A percentile compares a stretch with the other conserved stretches of the same genome.
phyloP scores from a whole-genome alignment of 495 filamentous ascomycete genomes.

The Neurospora hispaniola region DNA sequence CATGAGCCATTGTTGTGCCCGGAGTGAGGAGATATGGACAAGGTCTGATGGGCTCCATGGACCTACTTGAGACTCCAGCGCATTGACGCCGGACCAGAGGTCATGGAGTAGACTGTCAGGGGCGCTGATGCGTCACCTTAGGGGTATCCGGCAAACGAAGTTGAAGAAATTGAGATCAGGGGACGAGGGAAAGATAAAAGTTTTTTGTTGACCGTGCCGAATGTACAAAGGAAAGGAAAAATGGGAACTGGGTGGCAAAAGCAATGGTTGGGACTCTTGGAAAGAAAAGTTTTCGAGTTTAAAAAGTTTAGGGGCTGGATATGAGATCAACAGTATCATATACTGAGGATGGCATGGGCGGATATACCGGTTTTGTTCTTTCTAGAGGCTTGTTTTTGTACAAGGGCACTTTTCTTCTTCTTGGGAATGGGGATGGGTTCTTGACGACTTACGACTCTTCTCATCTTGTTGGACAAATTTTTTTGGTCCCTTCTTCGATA shows the following conservation, averaged over 20 bases:
- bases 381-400: neutral
- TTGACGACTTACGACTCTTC: neutral
- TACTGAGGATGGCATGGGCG: neutral
- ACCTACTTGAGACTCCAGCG: neutral
- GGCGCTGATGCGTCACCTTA: neutral
- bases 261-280: neutral
- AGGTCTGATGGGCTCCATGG: neutral
- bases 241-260: neutral
- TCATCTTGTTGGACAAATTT: neutral
- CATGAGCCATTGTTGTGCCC: neutral
- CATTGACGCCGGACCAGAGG: neutral
- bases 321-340: constrained; percentile 1
- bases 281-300: neutral
- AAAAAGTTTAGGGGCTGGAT: neutral
- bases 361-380: neutral
- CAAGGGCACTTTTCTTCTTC: neutral
- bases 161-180: neutral
- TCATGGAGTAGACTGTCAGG: neutral
- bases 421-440: neutral
- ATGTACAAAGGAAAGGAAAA: neutral
- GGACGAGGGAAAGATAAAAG: neutral
- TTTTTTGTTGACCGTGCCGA: neutral
- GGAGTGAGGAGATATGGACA: neutral
- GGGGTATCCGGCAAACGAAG: neutral
- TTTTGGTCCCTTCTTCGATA: neutral